These are phyloP conservation scores for Candida sphagnicola DNA, from an alignment of 805 yeast genomes.

Conservation along the genomic window DNA sequence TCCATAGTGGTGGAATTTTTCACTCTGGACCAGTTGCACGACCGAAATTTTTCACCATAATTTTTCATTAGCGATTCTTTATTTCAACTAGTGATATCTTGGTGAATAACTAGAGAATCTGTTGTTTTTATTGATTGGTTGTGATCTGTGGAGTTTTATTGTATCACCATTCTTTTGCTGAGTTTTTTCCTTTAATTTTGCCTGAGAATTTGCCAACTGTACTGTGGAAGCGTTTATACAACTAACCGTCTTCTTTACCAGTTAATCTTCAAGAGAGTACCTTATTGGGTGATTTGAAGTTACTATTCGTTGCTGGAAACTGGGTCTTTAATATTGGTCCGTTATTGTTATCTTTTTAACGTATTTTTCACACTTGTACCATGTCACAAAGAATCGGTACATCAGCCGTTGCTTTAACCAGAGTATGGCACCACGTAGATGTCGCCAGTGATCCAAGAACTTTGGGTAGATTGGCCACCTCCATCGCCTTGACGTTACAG, in stretches of 20 bases:
- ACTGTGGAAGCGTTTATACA: no score
- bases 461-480: conserved; percentile 86
- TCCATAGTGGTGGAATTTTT: background rate
- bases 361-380: background rate
- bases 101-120: no score
- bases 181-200: background rate
- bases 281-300: no score
- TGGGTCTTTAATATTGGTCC: no score
- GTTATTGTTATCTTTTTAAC: background rate
- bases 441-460: conserved; percentile 80
- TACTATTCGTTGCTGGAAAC: no score
- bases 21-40: conserved; percentile 1
- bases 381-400: conserved; percentile 34
- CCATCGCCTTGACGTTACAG: conserved; percentile 80
- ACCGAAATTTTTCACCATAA: conserved; percentile 2
- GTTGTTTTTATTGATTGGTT: no score
- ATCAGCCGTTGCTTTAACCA: conserved; percentile 72
- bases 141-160: background rate
- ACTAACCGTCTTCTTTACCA: no score
- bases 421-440: conserved; percentile 96
- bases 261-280: no score
- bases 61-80: background rate
- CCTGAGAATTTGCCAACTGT: no score
- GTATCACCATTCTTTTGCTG: background rate
- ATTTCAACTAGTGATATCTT: background rate